A percentile compares a stretch with the other conserved stretches of the same genome.
These are phyloP conservation scores for Calonectria multiphialidica DNA, from an alignment of 2,329 filamentous ascomycete species.

Conservation along the genomic window DNA sequence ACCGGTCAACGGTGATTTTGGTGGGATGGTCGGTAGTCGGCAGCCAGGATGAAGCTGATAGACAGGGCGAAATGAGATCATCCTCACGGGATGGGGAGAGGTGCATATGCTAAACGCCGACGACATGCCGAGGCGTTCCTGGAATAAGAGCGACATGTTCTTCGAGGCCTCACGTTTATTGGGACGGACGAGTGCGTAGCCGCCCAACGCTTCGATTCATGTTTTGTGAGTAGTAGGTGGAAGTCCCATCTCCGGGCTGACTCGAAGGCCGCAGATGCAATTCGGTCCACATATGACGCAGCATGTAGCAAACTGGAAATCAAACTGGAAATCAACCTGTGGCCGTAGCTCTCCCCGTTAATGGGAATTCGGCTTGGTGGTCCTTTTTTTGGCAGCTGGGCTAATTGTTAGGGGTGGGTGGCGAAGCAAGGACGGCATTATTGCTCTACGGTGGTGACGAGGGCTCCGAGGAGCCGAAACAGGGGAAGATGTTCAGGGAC, in stretches of 20 bases:
- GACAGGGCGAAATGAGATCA: not conserved
- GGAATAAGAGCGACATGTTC: not conserved
- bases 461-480: constrained; percentile 12
- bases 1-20: not conserved
- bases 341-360: not conserved
- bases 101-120: constrained; percentile 16
- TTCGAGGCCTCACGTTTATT: not conserved
- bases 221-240: not conserved
- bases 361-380: not conserved
- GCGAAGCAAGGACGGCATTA: constrained; percentile 11
- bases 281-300: constrained; percentile 5
- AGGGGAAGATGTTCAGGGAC: constrained; percentile 6
- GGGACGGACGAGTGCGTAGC: constrained; percentile 5
- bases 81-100: not conserved
- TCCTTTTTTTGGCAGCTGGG: constrained; percentile 2
- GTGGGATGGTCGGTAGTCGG: not conserved
- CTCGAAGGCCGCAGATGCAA: constrained; percentile 4
- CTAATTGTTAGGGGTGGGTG: not conserved
- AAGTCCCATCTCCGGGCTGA: constrained; percentile 12
- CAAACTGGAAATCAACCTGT: not conserved
- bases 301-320: not conserved
- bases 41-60: not conserved
- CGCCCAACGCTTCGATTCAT: not conserved
- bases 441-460: not conserved
- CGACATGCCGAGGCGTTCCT: not conserved